Evolutionary conservation across 129 eudicot species (phyloP), one percentile per base, ranked within the genome.

Genomic region (Logfia minima): DNA sequence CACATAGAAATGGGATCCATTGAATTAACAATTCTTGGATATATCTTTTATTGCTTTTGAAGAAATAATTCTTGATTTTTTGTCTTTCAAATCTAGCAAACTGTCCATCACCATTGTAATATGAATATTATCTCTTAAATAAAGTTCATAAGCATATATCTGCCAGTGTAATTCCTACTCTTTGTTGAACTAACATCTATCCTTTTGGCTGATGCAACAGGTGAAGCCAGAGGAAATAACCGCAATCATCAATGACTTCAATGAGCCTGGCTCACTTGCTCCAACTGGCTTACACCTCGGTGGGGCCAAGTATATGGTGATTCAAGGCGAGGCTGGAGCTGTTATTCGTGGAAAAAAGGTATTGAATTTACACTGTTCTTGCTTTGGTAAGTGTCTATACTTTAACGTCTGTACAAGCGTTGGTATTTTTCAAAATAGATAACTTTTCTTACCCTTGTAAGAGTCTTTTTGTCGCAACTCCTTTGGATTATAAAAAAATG

Each of bases 301-400:
- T 9, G 96, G 98, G 79, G 71, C 85, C 66, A 92, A 92, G 76
- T 90, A 92, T 77, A 90, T 92, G 98, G 96, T 90, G 68, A 90
- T 92, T 73, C 98, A 92, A 83, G 98, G 98, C 11, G 98, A 92
- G 66, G 84, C 92, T 16, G 94, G 92, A 59, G 92, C 85, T 79
- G 94, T 88, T 73, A 90, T 92, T 53, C 86, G 98, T 52, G 98
- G 98, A 74, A 90, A 90, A 85, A 92, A 90, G 97, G 98, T 93
- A 66, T 51, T 24, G 51, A 28, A 39, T 48, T 68, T 37, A 24
- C 37, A 1, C 61, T 56, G 6, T 68, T 68, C 21, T 39, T 66
- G 39, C 67, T 52, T 0, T 66, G 52, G 41, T 66, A 51, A 11
- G 13, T 24, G 26, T 22, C 43, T 35, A 10, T 66, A 34, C 13